These are phyloP conservation scores for Lichtheimia ornata DNA, from an alignment of 371 early-diverging fungal species.

Conservation along the genomic window DNA sequence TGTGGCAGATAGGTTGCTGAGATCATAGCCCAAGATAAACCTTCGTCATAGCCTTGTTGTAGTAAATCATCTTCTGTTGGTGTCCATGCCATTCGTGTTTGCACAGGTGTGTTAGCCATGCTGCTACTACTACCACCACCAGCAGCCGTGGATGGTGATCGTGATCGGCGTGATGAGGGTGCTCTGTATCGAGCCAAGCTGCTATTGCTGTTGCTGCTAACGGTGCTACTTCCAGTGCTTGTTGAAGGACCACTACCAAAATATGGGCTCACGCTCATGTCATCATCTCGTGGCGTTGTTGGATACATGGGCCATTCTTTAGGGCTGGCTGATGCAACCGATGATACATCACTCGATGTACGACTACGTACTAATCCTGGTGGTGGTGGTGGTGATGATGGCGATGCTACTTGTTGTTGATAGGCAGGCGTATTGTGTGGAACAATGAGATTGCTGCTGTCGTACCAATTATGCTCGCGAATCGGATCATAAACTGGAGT, in stretches of 20 bases:
- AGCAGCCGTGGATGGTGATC: neutral
- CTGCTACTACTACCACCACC: too few species aligned
- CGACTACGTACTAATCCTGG: constrained; percentile 11
- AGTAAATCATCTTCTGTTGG: constrained; percentile 41
- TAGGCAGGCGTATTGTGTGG: neutral
- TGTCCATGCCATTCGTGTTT: constrained; percentile 36
- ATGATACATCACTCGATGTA: constrained; percentile 14
- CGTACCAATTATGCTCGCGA: too few species aligned
- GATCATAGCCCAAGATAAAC: constrained; percentile 50
- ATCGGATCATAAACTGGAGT: too few species aligned
- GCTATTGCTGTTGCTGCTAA: neutral
- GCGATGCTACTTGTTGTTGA: too few species aligned
- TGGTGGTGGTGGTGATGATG: constrained; percentile 3
- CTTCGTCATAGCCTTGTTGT: constrained; percentile 42
- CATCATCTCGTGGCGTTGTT: constrained; percentile 13
- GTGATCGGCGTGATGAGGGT: constrained; percentile 6
- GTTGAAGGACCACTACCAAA: neutral
- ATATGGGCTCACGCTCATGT: neutral
- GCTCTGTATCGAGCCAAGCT: constrained; percentile 6
- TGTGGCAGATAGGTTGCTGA: constrained; percentile 43
- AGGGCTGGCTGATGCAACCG: constrained; percentile 10
- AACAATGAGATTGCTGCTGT: constrained; percentile 1
- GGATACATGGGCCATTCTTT: constrained; percentile 14
- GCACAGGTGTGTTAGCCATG: constrained; percentile 8
- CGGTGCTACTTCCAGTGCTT: neutral